Conservation (phyloP, 495 filamentous ascomycete genomes). For the Clohesyomyces aquaticus region DNA sequence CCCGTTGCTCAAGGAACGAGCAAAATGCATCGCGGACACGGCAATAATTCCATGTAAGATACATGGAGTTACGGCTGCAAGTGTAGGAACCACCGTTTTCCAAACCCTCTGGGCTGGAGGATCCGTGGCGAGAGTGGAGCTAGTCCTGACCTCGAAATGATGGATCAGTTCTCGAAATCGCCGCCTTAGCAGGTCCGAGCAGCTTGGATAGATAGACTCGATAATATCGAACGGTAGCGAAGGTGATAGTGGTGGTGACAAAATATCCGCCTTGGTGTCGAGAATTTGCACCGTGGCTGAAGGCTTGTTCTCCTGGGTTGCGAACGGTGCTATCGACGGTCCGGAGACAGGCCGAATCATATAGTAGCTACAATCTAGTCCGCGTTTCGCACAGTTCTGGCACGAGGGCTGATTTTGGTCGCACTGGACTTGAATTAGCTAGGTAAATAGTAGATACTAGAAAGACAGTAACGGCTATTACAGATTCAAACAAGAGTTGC, state of each 20-base stretch:
- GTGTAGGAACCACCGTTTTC: slow-evolving; percentile 16
- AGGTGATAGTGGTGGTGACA: background rate
- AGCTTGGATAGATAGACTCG: background rate
- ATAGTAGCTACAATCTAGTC: background rate
- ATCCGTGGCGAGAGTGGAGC: slow-evolving; percentile 17
- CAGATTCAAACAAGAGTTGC: too few relatives aligned
- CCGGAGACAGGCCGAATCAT: background rate
- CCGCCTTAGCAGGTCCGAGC: background rate
- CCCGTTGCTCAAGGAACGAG: slow-evolving; percentile 1
- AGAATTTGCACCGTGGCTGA: background rate
- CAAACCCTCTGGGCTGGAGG: slow-evolving; percentile 13
- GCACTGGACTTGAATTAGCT: background rate
- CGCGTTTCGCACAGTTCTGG: background rate
- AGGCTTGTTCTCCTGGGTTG: background rate
- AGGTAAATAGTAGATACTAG: too few relatives aligned
- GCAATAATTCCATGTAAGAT: slow-evolving; percentile 31
- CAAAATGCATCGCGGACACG: slow-evolving; percentile 31
- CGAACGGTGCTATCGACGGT: background rate
- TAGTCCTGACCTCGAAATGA: slow-evolving; percentile 19
- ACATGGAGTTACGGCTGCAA: slow-evolving; percentile 19
- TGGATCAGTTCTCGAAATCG: background rate
- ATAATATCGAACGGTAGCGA: background rate
- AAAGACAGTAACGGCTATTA: too few relatives aligned
- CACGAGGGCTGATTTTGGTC: background rate
- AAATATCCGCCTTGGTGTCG: background rate